Evolutionary conservation across 257 asterid species (phyloP), one percentile per base, ranked within the genome.

Genomic region (Scutellaria barbata): DNA sequence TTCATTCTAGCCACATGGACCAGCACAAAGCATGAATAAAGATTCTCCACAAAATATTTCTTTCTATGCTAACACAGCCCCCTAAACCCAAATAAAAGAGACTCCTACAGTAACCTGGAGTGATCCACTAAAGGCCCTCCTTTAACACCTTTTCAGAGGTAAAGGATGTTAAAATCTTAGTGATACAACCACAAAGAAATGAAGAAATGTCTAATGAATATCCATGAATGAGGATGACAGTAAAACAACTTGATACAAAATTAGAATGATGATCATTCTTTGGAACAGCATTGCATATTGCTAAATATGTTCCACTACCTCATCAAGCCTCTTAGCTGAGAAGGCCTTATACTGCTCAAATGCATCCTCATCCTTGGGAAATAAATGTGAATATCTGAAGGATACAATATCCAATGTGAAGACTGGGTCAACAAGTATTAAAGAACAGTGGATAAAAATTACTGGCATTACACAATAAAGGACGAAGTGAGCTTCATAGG

Each of bases 321-420:
- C 97, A 80, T 95, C 99, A 72, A 89, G 96, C 83, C 98, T 87
- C 92, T 87, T 86, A 43, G 92, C 87, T 17, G 92, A 90, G 69
- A 85, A 86, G 55, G 89, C 81, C 71, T 78, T 83, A 80, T 89
- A 95, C 66, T 88, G 93, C 84, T 87, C 98, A 81, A 92, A 77
- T 79, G 99, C 97, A 55, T 88, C 99, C 75, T 85, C 99, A 51
- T 95, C 99, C 86, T 87, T 89, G 62, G 99, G 99, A 80, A 89
- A 94, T 71, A 95, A 85, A 79, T 95, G 99, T 37, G 88, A 82
- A 83, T 92, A 95, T 88, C 99, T 95, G 90, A 80, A 77, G 71
- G 61, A 73, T 54, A 62, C 51, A 76, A 58, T 66, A 51, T 61
- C 62, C 68, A 45, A 66, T 59, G 43, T 48, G 66, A 69, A 69